Base-by-base conservation (phyloP, 2,329 filamentous ascomycete genomes). In the Fusarium sterilihyphosum region DNA sequence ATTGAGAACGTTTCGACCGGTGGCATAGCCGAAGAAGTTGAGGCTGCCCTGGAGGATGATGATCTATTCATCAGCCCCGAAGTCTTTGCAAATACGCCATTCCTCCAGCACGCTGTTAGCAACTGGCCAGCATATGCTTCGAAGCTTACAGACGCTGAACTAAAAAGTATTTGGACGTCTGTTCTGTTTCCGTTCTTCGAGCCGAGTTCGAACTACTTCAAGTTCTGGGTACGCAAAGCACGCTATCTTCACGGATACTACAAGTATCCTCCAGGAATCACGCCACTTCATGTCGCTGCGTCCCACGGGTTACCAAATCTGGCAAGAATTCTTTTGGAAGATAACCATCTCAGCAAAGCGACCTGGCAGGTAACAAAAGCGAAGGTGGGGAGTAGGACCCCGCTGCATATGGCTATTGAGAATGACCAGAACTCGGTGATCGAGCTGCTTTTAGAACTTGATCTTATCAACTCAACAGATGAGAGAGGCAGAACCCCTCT, bases 101-200 rank as follows among this genome's bases (percentile, higher is more conserved):
- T 54, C 2, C 35, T 54, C 4, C n/a, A 54, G 3, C 52, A 54
- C 3, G 52, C 52, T 1, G 52, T 54, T 2, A 54, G 52, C 1
- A 54, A n/a, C 0, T 54, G 52, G 52, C 52, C 52, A 5, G 35
- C 18, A 0, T 54, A 54, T n/a, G 1, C 52, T 2, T 38, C 52
- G 0, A 38, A 13, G 1, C 5, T 54, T 4, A 6, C 52, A 18
- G 14, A 29, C 0, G 18, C 9, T 0, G 35, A 38, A 0, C 18
- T 54, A 0, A 9, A 38, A 3, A 14, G 9, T 2, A 38, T 54
- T 2, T 54, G 52, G 52, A n/a, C 2, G 0, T 29, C 18, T n/a
- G 18, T 54, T 13, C 5, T 54, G 2, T 7, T 54, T 8, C 35
- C 52, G 0, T 54, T 54, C 24, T 29, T 54, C 2, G n/a, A 54